A percentile compares a stretch with the other conserved stretches of the same genome.
phyloP scores from a whole-genome alignment of 2,329 filamentous ascomycete genomes.

The Aspergillus sojae region DNA sequence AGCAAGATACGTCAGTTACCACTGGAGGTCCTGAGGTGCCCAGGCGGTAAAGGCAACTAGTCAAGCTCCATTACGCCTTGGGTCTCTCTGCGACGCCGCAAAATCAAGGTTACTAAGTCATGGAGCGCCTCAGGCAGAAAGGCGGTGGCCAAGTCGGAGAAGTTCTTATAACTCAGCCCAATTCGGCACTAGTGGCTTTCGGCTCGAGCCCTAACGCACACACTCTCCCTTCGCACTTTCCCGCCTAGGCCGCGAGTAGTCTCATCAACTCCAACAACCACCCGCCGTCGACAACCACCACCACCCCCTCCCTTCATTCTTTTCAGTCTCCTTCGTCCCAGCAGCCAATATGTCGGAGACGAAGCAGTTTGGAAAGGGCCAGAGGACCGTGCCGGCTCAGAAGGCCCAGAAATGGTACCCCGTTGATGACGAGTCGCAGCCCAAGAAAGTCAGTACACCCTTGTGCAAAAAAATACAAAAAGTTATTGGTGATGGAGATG shows the following conservation, averaged over 20 bases:
- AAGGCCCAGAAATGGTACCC: constrained; percentile 99
- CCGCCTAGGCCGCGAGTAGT: constrained; percentile 40
- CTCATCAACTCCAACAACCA: constrained; percentile 46
- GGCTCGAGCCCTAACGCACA: constrained; percentile 46
- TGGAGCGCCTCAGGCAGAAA: background rate
- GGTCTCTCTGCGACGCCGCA: constrained; percentile 11
- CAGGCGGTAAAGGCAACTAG: background rate
- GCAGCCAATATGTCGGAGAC: constrained; percentile 64
- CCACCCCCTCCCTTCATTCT: constrained; percentile 34
- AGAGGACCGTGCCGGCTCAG: constrained; percentile 84
- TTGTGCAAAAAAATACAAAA: constrained; percentile 21
- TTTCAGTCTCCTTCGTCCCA: constrained; percentile 45
- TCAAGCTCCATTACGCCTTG: constrained; percentile 9
- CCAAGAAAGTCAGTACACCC: constrained; percentile 84
- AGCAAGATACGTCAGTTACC: constrained; percentile 17
- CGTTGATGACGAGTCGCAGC: constrained; percentile 83
- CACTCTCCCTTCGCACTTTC: constrained; percentile 46
- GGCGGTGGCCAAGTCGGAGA: constrained; percentile 12
- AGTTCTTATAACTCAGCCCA: constrained; percentile 21
- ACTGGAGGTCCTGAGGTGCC: background rate
- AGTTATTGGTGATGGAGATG: constrained; percentile 26
- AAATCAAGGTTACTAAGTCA: constrained; percentile 17
- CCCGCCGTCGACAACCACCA: constrained; percentile 47
- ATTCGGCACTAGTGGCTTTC: constrained; percentile 41
- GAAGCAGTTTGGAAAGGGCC: constrained; percentile 98